A percentile compares a stretch with the other conserved stretches of the same genome.
Evolutionary conservation across 345 rosid species (phyloP).

Genomic region (Eucalyptus globulus): DNA sequence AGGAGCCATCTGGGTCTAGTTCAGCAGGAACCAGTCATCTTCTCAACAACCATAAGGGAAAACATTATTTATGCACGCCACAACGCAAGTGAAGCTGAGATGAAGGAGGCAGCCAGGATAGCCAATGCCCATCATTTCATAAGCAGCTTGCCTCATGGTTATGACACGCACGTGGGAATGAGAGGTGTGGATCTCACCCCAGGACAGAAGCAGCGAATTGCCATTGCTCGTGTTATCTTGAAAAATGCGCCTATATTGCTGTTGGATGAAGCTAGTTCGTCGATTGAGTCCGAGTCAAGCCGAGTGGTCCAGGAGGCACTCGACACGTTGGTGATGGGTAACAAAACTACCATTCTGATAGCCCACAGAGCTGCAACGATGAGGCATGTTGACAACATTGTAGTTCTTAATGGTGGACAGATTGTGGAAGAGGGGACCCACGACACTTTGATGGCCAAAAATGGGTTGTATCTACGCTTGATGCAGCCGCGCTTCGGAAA

Average conservation of each 20-base stretch:
- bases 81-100: constrained; percentile 94
- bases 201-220: constrained; percentile 96
- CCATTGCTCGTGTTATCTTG: constrained; percentile 86
- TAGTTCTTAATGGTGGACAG: constrained; percentile 94
- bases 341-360: constrained; percentile 91
- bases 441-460: constrained; percentile 68
- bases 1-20: constrained; percentile 93
- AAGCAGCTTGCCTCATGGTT: constrained; percentile 96
- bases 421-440: constrained; percentile 95
- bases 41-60: constrained; percentile 91
- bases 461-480: constrained; percentile 82
- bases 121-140: constrained; percentile 99
- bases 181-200: constrained; percentile 98
- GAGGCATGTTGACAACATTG: constrained; percentile 95
- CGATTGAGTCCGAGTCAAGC: constrained; percentile 95
- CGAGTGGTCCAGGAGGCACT: constrained; percentile 97
- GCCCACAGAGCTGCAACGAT: constrained; percentile 94
- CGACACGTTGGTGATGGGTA: constrained; percentile 89
- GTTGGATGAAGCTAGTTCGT: constrained; percentile 95
- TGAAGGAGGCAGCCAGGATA: constrained; percentile 98
- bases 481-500: constrained; percentile 96
- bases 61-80: constrained; percentile 97
- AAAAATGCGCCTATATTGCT: constrained; percentile 93
- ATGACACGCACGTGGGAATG: constrained; percentile 97
- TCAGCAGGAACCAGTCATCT: constrained; percentile 96